phyloP scores from a whole-genome alignment of 2,329 filamentous ascomycete species.

The Davidsoniella neocaledoniae region DNA sequence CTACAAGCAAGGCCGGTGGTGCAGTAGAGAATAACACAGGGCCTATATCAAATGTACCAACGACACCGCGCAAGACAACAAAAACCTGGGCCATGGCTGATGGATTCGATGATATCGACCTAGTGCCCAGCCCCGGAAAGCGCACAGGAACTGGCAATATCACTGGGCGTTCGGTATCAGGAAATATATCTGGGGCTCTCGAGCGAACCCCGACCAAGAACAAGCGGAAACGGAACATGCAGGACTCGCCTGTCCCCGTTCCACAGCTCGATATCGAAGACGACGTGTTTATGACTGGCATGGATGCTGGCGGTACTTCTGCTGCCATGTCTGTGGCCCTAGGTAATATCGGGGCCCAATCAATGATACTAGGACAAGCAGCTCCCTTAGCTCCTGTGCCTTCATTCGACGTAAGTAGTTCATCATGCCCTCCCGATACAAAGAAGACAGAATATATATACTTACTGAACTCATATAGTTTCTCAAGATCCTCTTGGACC shows the following conservation, averaged over 20 bases:
- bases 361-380: no score
- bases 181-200: background rate
- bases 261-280: constrained; percentile 37
- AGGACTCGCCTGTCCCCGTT: constrained; percentile 44
- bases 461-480: constrained; percentile 23
- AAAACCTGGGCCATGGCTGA: constrained; percentile 47
- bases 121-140: constrained; percentile 36
- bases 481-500: constrained; percentile 46
- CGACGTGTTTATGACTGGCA: background rate
- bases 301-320: background rate
- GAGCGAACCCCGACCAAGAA: constrained; percentile 42
- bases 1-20: background rate
- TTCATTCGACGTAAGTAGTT: constrained; percentile 7
- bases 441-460: background rate
- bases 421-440: background rate
- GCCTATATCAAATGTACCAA: constrained; percentile 21
- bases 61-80: constrained; percentile 43
- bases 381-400: background rate
- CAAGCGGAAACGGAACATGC: constrained; percentile 50
- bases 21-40: constrained; percentile 21
- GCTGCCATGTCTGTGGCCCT: background rate
- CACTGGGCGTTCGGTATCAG: background rate
- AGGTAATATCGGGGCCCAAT: no score
- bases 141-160: constrained; percentile 14
- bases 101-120: constrained; percentile 57